These are phyloP conservation scores for Pichia rugopelliculosa DNA, from an alignment of 805 yeast genomes.

Conservation along the genomic window DNA sequence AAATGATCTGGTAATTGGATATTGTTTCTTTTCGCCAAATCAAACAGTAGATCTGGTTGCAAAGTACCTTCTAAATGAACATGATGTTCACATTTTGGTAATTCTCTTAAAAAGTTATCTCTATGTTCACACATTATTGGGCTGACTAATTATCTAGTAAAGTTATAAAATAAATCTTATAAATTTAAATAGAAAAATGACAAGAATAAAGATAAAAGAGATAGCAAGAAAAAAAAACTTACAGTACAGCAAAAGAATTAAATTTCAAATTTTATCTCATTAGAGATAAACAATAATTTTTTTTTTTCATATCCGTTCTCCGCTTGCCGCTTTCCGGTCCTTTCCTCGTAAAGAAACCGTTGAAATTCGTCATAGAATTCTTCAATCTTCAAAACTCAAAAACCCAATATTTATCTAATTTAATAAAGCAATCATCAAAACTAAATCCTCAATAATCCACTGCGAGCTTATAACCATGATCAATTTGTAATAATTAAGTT, in stretches of 20 bases:
- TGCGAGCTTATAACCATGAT: no score
- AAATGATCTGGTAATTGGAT: conserved; percentile 54
- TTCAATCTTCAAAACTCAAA: no score
- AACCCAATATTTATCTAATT: no score
- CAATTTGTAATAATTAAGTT: no score
- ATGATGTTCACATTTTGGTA: conserved; percentile 87
- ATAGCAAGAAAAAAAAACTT: not conserved
- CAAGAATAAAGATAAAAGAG: not conserved
- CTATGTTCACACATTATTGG: not conserved
- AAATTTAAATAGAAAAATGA: not conserved
- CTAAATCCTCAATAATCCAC: no score
- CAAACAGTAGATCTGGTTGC: conserved; percentile 66
- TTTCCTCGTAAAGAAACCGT: not conserved
- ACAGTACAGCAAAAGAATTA: not conserved
- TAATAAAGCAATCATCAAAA: no score
- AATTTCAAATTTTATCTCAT: not conserved
- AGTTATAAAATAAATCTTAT: not conserved
- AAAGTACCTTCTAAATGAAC: conserved; percentile 79
- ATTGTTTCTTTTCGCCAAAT: conserved; percentile 58
- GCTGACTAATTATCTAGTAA: not conserved
- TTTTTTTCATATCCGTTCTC: not conserved
- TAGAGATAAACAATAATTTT: not conserved
- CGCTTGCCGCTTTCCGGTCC: not conserved
- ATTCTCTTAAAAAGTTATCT: conserved; percentile 46
- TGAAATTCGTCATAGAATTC: no score